Conservation (phyloP, 352 stramenopile genomes). For the Blastocystis sp. region DNA sequence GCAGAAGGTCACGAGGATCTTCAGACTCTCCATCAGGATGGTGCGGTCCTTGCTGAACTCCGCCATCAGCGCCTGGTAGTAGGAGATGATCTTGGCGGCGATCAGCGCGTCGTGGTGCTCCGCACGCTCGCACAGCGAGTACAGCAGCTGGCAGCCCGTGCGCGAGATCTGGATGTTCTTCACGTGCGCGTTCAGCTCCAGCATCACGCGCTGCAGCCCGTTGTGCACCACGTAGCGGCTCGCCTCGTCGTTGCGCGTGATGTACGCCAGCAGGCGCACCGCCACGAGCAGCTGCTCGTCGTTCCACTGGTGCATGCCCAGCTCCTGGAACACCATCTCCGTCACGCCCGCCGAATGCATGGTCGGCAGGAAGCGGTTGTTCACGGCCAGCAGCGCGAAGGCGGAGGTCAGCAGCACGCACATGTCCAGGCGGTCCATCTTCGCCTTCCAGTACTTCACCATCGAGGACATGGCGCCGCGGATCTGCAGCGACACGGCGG, state of each 20-base stretch:
- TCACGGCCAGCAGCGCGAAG: constrained; percentile 47
- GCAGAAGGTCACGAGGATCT: constrained; percentile 46
- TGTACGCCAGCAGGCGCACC: constrained; percentile 54
- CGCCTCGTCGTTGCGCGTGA: constrained; percentile 42
- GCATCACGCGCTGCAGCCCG: constrained; percentile 47
- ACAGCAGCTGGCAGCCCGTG: constrained; percentile 45
- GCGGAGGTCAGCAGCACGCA: constrained; percentile 37
- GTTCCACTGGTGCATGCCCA: constrained; percentile 59
- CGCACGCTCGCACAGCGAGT: constrained; percentile 56
- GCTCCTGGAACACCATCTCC: constrained; percentile 64
- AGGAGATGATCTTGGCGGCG: constrained; percentile 46
- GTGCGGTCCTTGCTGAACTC: constrained; percentile 30
- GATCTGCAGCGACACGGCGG: constrained; percentile 21
- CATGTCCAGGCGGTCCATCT: constrained; percentile 34
- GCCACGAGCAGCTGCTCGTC: constrained; percentile 41
- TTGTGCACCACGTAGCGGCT: constrained; percentile 56
- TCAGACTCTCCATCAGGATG: constrained; percentile 65
- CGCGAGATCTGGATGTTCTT: constrained; percentile 46
- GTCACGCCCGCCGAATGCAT: constrained; percentile 32
- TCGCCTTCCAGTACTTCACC: constrained; percentile 47
- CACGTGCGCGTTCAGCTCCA: constrained; percentile 54
- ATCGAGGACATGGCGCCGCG: constrained; percentile 18
- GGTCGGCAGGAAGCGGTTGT: constrained; percentile 4
- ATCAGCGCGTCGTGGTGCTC: constrained; percentile 58
- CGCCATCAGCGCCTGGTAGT: constrained; percentile 63